Percentiles rank a stretch among this genome's conserved stretches.
These are phyloP conservation scores for Hyaloscypha bicolor DNA, from an alignment of 495 filamentous ascomycete genomes.

Conservation along the genomic window DNA sequence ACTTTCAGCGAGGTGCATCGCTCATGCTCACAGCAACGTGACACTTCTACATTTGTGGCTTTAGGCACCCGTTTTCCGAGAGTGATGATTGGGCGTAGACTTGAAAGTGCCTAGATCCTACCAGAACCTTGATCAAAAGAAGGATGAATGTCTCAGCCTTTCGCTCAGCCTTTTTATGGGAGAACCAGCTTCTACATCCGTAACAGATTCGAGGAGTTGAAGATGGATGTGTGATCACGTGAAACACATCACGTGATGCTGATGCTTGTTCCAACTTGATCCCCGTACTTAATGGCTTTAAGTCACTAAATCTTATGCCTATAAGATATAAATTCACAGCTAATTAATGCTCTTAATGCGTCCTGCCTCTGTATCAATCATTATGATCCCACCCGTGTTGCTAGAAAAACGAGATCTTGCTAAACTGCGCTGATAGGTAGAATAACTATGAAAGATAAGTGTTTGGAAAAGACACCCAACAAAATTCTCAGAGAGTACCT, in stretches of 20 bases:
- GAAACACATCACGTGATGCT: neutral
- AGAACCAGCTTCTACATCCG: too few species aligned
- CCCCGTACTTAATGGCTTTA: neutral
- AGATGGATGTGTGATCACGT: too few species aligned
- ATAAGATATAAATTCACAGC: neutral
- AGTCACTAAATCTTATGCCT: neutral
- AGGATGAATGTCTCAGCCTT: neutral
- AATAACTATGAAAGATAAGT: too few species aligned
- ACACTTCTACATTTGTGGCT: neutral
- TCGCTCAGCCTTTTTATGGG: neutral
- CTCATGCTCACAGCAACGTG: too few species aligned
- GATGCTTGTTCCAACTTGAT: neutral
- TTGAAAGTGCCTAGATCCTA: neutral
- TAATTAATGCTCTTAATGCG: neutral
- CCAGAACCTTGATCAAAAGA: neutral
- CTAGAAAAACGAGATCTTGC: too few species aligned
- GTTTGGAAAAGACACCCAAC: too few species aligned
- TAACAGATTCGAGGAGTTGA: too few species aligned
- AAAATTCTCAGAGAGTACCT: too few species aligned
- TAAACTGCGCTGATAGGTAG: too few species aligned
- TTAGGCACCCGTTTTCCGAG: conserved; percentile 11
- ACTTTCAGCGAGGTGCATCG: neutral
- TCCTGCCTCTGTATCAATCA: neutral
- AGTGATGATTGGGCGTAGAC: conserved; percentile 7
- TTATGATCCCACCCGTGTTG: too few species aligned